Conservation (phyloP, 768 basidiomycete species). For the Daedaleopsis sinensis region DNA sequence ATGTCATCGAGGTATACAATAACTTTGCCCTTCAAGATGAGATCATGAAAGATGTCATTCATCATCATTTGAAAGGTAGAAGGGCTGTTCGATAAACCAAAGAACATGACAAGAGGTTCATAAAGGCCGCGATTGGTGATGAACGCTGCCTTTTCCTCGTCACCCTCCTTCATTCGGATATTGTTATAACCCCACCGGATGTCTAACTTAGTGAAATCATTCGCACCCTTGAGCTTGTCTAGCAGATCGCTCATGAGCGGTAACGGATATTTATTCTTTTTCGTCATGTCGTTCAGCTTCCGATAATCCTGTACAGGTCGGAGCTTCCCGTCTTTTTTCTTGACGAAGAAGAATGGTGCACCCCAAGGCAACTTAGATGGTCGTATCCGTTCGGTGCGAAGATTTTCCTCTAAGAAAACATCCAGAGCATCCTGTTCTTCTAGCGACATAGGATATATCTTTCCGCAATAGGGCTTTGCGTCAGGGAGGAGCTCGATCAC, state of each 20-base stretch:
- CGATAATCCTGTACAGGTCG: conserved; percentile 31
- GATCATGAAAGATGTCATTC: no score
- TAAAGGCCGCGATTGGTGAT: conserved; percentile 38
- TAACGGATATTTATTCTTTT: conserved; percentile 37
- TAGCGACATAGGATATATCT: conserved; percentile 21
- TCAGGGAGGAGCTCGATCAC: conserved; percentile 21
- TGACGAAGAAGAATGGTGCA: conserved; percentile 35
- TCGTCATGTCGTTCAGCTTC: conserved; percentile 36
- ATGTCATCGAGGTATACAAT: conserved; percentile 50
- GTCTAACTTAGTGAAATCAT: conserved; percentile 34
- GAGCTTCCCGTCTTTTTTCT: conserved; percentile 32
- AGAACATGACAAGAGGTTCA: conserved; percentile 46
- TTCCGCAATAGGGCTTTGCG: conserved; percentile 9
- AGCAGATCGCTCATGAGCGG: conserved; percentile 34
- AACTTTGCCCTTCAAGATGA: conserved; percentile 38
- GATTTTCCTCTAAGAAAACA: conserved; percentile 27
- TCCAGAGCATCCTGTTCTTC: conserved; percentile 18
- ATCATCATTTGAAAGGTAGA: conserved; percentile 39
- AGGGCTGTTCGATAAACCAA: conserved; percentile 38
- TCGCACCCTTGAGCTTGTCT: conserved; percentile 28
- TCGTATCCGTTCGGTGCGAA: conserved; percentile 22
- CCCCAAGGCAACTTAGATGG: conserved; percentile 25
- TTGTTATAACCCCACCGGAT: conserved; percentile 34
- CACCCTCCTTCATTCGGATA: conserved; percentile 39
- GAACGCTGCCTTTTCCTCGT: conserved; percentile 47